These are phyloP conservation scores for Paramecium primaurelia DNA, from an alignment of 73 alveolate species.

Conservation along the genomic window DNA sequence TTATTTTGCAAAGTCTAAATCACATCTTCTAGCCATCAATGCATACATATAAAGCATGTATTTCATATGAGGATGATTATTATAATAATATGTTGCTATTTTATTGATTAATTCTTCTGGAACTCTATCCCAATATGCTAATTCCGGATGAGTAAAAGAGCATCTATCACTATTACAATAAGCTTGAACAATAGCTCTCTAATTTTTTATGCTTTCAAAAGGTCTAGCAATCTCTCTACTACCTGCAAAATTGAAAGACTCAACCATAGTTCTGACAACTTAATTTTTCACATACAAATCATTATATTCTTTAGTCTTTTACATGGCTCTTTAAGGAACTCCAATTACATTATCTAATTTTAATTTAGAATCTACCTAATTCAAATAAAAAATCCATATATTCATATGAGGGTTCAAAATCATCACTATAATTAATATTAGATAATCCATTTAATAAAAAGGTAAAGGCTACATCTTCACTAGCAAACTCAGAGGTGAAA, in stretches of 20 bases:
- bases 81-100: slow-evolving; percentile 2
- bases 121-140: slow-evolving; percentile 44
- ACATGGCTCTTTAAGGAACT: slow-evolving; percentile 35
- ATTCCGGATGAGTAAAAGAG: slow-evolving; percentile 37
- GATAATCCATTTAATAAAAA: slow-evolving; percentile 25
- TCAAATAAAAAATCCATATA: slow-evolving; percentile 42
- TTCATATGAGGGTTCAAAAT: not conserved
- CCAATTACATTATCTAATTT: slow-evolving; percentile 18
- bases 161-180: slow-evolving; percentile 44
- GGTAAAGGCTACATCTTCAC: not conserved
- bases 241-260: slow-evolving; percentile 27
- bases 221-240: slow-evolving; percentile 34
- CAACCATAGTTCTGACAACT: slow-evolving; percentile 17
- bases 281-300: slow-evolving; percentile 22
- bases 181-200: not conserved
- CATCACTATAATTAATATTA: slow-evolving; percentile 29
- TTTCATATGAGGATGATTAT: slow-evolving; percentile 46
- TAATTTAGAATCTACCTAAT: not conserved
- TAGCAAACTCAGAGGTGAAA: slow-evolving; percentile 28
- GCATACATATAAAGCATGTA: slow-evolving; percentile 43
- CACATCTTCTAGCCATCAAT: slow-evolving; percentile 40
- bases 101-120: slow-evolving; percentile 40
- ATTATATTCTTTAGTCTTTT: slow-evolving; percentile 13
- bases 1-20: slow-evolving; percentile 34
- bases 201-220: not conserved